Evolutionary conservation across 441 rosid species (phyloP).

Genomic region (Populus hybrid): DNA sequence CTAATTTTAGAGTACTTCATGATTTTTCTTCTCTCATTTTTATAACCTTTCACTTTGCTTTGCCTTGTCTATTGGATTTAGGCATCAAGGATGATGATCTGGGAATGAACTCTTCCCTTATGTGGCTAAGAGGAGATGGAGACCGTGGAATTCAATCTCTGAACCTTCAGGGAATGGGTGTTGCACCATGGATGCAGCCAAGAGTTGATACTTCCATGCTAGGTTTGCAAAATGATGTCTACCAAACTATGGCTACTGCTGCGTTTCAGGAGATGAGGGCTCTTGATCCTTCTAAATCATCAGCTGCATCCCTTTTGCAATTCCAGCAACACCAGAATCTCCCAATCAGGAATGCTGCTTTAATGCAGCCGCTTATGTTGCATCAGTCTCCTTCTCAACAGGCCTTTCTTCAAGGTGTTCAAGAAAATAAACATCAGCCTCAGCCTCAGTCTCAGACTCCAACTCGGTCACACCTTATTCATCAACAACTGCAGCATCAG

Average conservation of each 20-base stretch:
- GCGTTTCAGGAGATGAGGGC: constrained; percentile 89
- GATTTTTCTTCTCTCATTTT: background rate
- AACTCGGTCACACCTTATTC: constrained; percentile 53
- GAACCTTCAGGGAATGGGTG: constrained; percentile 81
- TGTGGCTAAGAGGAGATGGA: constrained; percentile 78
- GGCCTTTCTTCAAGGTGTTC: constrained; percentile 43
- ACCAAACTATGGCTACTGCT: constrained; percentile 94
- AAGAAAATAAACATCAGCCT: constrained; percentile 56
- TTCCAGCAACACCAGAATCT: constrained; percentile 72
- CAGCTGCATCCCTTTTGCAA: constrained; percentile 52
- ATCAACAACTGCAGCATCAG: constrained; percentile 65
- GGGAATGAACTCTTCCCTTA: constrained; percentile 66
- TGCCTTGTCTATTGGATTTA: constrained; percentile 6
- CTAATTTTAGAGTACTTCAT: constrained; percentile 7
- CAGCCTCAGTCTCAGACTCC: constrained; percentile 33
- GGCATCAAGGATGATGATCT: constrained; percentile 81
- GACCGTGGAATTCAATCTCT: constrained; percentile 72
- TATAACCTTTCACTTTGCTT: constrained; percentile 2
- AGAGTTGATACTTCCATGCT: constrained; percentile 77
- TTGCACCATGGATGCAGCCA: constrained; percentile 91
- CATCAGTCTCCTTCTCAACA: constrained; percentile 70
- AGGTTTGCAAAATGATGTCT: constrained; percentile 81
- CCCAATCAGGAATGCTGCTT: constrained; percentile 46
- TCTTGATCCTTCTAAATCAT: constrained; percentile 54
- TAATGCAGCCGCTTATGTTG: constrained; percentile 64